These are phyloP conservation scores for Rhododendron griersonianum DNA, from an alignment of 148 eudicot genomes.

Conservation along the genomic window DNA sequence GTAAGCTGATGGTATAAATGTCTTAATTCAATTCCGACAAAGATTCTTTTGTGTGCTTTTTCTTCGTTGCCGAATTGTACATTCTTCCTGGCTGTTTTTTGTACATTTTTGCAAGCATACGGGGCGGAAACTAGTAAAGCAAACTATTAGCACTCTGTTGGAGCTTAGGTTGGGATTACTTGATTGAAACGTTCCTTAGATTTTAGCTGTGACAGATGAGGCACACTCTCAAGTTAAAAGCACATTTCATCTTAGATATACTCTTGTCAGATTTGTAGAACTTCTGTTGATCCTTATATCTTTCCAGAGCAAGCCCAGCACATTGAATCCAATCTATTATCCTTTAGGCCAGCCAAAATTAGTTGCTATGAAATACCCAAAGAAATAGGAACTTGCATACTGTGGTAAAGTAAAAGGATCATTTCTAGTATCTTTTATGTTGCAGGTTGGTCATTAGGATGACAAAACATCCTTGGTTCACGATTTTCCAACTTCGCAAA, in stretches of 20 bases:
- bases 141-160: background rate
- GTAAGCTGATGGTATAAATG: background rate
- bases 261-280: background rate
- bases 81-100: background rate
- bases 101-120: background rate
- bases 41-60: background rate
- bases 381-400: background rate
- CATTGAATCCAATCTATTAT: background rate
- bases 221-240: background rate
- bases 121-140: background rate
- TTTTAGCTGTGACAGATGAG: background rate
- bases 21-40: background rate
- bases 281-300: background rate
- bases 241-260: background rate
- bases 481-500: background rate
- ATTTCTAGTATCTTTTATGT: background rate
- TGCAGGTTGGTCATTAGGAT: background rate
- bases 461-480: background rate
- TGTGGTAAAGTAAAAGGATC: background rate
- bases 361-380: background rate
- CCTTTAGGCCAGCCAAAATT: background rate
- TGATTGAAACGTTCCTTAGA: background rate
- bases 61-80: background rate
- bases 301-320: background rate
- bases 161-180: background rate